Base-by-base conservation (phyloP, 2,329 filamentous ascomycete genomes). In the Colletotrichum navitas region DNA sequence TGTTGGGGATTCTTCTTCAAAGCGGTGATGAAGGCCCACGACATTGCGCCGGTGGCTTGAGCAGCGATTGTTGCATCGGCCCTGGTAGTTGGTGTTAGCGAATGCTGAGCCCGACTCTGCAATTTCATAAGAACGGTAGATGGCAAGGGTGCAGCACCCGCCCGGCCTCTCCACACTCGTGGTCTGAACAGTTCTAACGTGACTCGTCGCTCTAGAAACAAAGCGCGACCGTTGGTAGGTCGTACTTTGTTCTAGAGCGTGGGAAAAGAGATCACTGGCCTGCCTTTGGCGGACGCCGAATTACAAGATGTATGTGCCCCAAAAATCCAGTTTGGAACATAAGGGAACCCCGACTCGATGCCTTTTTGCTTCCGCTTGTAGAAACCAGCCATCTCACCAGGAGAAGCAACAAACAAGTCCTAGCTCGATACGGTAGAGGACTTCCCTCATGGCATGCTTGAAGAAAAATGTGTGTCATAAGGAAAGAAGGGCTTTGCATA, bases 1-100 rank as follows among this genome's bases (percentile, higher is more conserved):
- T 99, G 96, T 79, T 98, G 94, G 0, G 95, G 95, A 81, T 98
- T 97, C 88, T 97, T 97, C 85, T 94, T 95, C 76, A 99, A 88
- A 54, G 95, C 92, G 6, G 87, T 92, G 80, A 99, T 95, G 81
- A 99, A 99, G 12, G 96, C 96, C 91, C 93, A 98, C 1, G 94
- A 97, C 96, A 99, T 98, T 79, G 96, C 96, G 63, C 96, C 96
- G 0, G 96, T 98, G 36, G 96, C 95, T 83, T 98, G 89, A 63
- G 94, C 92, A 45, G 88, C 90, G 77, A 98, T 98, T 26, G 91
- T 93, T n/a, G 95, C 95, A 80, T 99, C 96, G 82, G 94, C 93
- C 75, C 94, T 97, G 77, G 71, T 60, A 29, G 69, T n/a, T 47
- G 36, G 59, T 14, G 26, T 72, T 36, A 70, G 68, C n/a, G 32